These are phyloP conservation scores for Cryptosporidium meleagridis DNA, from an alignment of 169 alveolate genomes.

Conservation along the genomic window DNA sequence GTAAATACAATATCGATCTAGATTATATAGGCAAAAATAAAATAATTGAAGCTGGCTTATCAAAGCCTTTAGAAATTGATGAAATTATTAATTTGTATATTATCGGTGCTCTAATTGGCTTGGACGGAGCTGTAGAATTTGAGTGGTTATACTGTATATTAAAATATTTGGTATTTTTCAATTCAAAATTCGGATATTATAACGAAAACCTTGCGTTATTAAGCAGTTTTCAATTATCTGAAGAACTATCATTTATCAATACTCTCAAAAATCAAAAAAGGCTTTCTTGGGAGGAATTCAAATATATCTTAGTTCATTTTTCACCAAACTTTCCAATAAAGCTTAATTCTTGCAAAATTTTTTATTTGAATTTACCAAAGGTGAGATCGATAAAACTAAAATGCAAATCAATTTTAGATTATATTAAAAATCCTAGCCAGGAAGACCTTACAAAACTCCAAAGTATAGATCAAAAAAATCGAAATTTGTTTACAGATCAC, in stretches of 20 bases:
- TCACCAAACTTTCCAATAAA: conserved; percentile 71
- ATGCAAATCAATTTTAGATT: conserved; percentile 22
- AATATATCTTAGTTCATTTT: conserved; percentile 37
- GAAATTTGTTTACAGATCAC: not conserved
- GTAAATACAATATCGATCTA: not conserved
- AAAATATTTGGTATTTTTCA: conserved; percentile 31
- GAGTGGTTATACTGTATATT: conserved; percentile 56
- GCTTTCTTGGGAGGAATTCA: conserved; percentile 52
- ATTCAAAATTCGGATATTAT: not conserved
- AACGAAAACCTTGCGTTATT: not conserved
- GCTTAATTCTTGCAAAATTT: conserved; percentile 30
- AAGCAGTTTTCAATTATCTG: conserved; percentile 17
- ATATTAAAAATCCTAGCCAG: not conserved
- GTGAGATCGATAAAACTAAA: not conserved
- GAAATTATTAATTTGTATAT: conserved; percentile 26
- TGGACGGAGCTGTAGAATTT: conserved; percentile 32
- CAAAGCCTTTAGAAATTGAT: conserved; percentile 9
- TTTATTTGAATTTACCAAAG: conserved; percentile 3
- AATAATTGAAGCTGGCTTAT: not conserved
- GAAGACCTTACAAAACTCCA: not conserved
- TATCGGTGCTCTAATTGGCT: conserved; percentile 31
- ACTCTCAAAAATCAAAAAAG: conserved; percentile 6
- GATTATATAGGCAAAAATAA: conserved; percentile 21
- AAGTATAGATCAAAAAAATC: not conserved
- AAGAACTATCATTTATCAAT: conserved; percentile 19